Conservation (phyloP, 306 rosid genomes). For the Vachellia collinsii region DNA sequence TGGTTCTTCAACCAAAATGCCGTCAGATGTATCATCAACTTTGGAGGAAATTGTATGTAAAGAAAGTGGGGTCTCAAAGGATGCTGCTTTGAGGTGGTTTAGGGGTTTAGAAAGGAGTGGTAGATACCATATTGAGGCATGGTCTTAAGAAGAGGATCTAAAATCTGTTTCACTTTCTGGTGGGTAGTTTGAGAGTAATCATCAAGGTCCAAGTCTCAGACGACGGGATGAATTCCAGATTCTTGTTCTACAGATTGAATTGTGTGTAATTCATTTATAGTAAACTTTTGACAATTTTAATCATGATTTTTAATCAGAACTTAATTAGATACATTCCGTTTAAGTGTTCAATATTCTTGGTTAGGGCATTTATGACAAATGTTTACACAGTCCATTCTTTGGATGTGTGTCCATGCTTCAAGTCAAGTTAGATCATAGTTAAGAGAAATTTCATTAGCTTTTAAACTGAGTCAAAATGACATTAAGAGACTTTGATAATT, state of each 20-base stretch:
- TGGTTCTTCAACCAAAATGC: constrained; percentile 95
- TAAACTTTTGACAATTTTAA: background rate
- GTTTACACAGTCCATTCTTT: background rate
- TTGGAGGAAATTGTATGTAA: constrained; percentile 72
- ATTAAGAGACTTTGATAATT: no score
- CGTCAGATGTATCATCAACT: constrained; percentile 74
- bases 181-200: constrained; percentile 6
- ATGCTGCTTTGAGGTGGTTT: constrained; percentile 75
- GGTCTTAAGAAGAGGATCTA: constrained; percentile 52
- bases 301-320: background rate
- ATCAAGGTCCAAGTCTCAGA: constrained; percentile 2
- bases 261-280: constrained; percentile 3
- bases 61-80: constrained; percentile 66
- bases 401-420: background rate
- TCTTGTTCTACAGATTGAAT: constrained; percentile 4
- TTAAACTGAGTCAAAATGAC: background rate
- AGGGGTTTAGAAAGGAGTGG: constrained; percentile 71
- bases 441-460: background rate
- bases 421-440: background rate
- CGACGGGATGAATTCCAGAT: background rate
- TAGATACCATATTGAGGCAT: constrained; percentile 81
- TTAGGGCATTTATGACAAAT: background rate
- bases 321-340: background rate
- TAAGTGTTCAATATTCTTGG: background rate
- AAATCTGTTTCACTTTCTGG: background rate